Evolutionary conservation across 1,139 yeast genomes (phyloP), one percentile per base, ranked within the genome.

Genomic region (Pichia sp.): DNA sequence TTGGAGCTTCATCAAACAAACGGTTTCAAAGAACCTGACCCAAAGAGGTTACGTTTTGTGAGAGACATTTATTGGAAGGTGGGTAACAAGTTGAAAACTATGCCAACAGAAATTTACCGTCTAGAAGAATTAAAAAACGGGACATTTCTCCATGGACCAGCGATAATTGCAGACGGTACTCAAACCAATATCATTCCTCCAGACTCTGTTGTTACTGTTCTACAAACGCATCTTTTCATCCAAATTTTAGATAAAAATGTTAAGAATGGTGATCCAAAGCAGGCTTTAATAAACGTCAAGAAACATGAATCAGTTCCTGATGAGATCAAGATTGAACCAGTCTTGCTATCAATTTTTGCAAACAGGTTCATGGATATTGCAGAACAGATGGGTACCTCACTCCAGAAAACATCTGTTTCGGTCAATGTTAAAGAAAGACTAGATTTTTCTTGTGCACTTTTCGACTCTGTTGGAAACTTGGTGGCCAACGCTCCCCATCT

Each of bases 161-260:
- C 95, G 0, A 80, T 90, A 59, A 76, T 90, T 55, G 83, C 90
- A 21, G 97, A 90, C 68, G 82, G 81, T 43, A 90, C 96, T 0
- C 96, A 90, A 67, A 90, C 97, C 0, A 83, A 89, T 57, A 76
- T 90, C 21, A 78, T 90, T 21, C 88, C 89, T 23, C 95, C 96
- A 1, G 69, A 74, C 49, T 77, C 88, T 0, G 65, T 69, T n/a
- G 96, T 95, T 1, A 72, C 76, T 0, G 73, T 87, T 22, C 71
- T 87, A 46, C 70, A 79, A 4, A 73, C 82, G n/a, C 90, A 84
- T 51, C 37, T 64, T 30, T 58, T 62, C 41, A 55, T 65, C 21
- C 55, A 57, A 31, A 51, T 57, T 10, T 22, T 22, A 7, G 51
- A 51, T 12, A 18, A 39, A 25, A 28, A 16, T 23, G 6, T 18